Evolutionary conservation across 768 basidiomycete genomes (phyloP), one percentile per base, ranked within the genome.

Genomic region (Mycena pura): DNA sequence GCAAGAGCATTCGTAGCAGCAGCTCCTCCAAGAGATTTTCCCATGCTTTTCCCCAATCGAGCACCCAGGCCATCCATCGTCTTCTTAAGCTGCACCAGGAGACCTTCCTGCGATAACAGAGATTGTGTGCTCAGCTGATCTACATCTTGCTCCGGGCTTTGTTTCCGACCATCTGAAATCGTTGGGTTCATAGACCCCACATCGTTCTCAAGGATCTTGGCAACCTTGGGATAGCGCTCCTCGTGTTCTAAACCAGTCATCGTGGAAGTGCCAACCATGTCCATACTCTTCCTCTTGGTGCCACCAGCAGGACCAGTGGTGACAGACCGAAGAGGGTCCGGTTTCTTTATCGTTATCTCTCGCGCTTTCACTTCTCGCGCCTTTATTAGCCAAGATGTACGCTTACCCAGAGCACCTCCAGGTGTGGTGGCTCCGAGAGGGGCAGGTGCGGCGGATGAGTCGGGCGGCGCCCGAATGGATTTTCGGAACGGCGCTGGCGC

Each of bases 311-410:
- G 27, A 38, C 48, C 59, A 14, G 55, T 52, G 19, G 51, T 66
- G 7, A 62, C 53, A 21, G 65, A 48, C 22, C 65, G 62, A 6
- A 54, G 66, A 22, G 62, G 29, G 62, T 31, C 70, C 21, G 69
- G 54, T 50, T 78, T 82, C 70, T 74, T 84, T 57, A 66, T 68
- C 11, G 77, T 76, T n/a, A 77, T 78, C 68, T 91, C 91, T 69
- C 86, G 75, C 17, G 89, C 89, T 64, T 89, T 89, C 24, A 81
- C 86, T 68, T 91, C 89, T 32, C 91, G 81, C 14, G 88, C 92
- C 67, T 90, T 91, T 74, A 84, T 85, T 53, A 93, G 73, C 92
- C 92, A 93, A 3, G 92, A 93, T 9, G 89, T 89, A 29, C 91
- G 85, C 68, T 90, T 92, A 3, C 84, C 85, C 10, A 73, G 70